Evolutionary conservation across 805 yeast species (phyloP).

Genomic region (Teunomyces funiuensis): DNA sequence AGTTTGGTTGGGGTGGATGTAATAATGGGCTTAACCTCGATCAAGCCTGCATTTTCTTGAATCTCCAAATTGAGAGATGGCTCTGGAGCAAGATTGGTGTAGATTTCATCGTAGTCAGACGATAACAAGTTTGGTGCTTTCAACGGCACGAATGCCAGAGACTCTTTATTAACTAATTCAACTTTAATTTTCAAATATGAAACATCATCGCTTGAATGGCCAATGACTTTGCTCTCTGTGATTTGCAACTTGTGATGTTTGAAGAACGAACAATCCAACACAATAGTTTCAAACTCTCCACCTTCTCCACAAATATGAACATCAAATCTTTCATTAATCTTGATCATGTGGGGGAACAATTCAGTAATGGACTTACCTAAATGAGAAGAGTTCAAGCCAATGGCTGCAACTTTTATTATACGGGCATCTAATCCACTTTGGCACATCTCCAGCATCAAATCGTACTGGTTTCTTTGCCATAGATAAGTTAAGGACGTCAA

Average conservation of each 20-base stretch:
- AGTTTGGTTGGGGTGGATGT: conserved; percentile 17
- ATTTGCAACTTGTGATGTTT: conserved; percentile 49
- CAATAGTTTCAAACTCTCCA: conserved; percentile 95
- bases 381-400: conserved; percentile 68
- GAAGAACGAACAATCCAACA: conserved; percentile 87
- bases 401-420: conserved; percentile 89
- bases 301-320: conserved; percentile 98
- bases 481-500: conserved; percentile 71
- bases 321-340: conserved; percentile 64
- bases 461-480: conserved; percentile 87
- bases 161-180: conserved; percentile 41
- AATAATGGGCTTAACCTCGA: background rate
- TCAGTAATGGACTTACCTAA: conserved; percentile 68
- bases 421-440: conserved; percentile 69
- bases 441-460: conserved; percentile 82
- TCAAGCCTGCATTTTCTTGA: background rate
- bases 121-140: conserved; percentile 42
- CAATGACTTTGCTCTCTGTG: conserved; percentile 36
- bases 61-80: background rate
- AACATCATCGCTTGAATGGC: conserved; percentile 65
- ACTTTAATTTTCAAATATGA: conserved; percentile 62
- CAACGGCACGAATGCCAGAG: conserved; percentile 3
- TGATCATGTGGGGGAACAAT: conserved; percentile 55
- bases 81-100: conserved; percentile 13
- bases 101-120: conserved; percentile 39